Evolutionary conservation across 208 protist genomes (phyloP).

Genomic region (Strigomonas culicis): DNA sequence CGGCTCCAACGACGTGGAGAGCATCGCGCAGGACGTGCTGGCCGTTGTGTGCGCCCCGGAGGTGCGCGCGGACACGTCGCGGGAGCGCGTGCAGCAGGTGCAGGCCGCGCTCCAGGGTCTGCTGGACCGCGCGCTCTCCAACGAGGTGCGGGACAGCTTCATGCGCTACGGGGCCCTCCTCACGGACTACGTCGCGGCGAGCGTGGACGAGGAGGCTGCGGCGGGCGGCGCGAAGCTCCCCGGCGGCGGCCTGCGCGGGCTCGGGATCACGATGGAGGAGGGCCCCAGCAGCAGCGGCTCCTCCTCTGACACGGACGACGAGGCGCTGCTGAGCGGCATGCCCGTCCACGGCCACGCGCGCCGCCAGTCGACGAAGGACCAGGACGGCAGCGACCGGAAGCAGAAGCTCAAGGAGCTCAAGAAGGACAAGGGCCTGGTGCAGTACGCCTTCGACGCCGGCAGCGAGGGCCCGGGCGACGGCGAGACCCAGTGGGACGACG

Average conservation of each 20-base stretch:
- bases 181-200: conserved; percentile 73
- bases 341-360: not conserved
- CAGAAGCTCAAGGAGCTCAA: not conserved
- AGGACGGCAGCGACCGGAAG: not conserved
- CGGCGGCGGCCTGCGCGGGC: conserved; percentile 8
- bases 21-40: conserved; percentile 76
- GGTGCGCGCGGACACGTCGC: conserved; percentile 10
- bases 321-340: not conserved
- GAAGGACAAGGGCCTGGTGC: not conserved
- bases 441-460: conserved; percentile 12
- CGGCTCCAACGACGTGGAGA: conserved; percentile 60
- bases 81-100: conserved; percentile 32
- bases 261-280: not conserved
- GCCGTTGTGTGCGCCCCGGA: conserved; percentile 45
- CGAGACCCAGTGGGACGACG: conserved; percentile 21
- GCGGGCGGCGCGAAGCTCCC: conserved; percentile 1
- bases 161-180: conserved; percentile 73
- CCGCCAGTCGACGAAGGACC: not conserved
- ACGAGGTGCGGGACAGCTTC: conserved; percentile 56
- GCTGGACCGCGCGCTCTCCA: conserved; percentile 60
- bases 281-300: not conserved
- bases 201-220: conserved; percentile 6
- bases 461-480: conserved; percentile 27
- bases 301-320: not conserved
- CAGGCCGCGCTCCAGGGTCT: conserved; percentile 57